Percentiles rank a stretch among this genome's conserved stretches.
Evolutionary conservation across 2,329 filamentous ascomycete genomes (phyloP).

Genomic region (Ceratocystiopsis brevicomis): DNA sequence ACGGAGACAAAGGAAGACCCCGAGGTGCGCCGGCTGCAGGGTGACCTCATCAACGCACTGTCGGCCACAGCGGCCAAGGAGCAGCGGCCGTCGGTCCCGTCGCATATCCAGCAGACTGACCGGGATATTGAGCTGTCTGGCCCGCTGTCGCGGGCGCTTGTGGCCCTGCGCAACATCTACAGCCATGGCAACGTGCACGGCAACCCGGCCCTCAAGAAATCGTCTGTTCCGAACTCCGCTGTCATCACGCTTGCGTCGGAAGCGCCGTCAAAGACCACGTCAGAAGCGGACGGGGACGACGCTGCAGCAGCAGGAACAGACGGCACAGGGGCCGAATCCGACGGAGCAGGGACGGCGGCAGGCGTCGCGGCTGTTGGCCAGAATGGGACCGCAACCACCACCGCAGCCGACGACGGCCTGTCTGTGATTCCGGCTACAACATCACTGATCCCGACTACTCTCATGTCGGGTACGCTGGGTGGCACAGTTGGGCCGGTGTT

Average conservation of each 20-base stretch:
- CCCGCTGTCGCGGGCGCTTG: slow-evolving; percentile 39
- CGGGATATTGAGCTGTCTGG: slow-evolving; percentile 44
- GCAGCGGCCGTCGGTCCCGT: slow-evolving; percentile 27
- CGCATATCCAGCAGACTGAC: slow-evolving; percentile 34
- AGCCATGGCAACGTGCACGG: slow-evolving; percentile 36
- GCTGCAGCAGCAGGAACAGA: neutral
- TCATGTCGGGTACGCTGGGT: too few relatives aligned
- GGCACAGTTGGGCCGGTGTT: too few relatives aligned
- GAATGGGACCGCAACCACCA: too few relatives aligned
- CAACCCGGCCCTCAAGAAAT: too few relatives aligned
- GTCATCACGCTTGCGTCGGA: neutral
- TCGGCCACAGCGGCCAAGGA: slow-evolving; percentile 47
- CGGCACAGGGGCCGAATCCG: neutral
- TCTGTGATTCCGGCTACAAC: too few relatives aligned
- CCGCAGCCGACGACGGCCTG: too few relatives aligned
- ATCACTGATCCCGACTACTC: too few relatives aligned
- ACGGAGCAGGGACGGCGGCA: neutral
- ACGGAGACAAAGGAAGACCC: slow-evolving; percentile 44
- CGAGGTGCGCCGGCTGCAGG: slow-evolving; percentile 43
- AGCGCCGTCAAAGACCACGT: slow-evolving; percentile 23
- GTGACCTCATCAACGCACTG: slow-evolving; percentile 42
- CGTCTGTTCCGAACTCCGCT: slow-evolving; percentile 16
- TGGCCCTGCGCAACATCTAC: slow-evolving; percentile 45
- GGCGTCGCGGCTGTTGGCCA: too few relatives aligned
- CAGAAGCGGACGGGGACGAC: slow-evolving; percentile 12